Base-by-base conservation (phyloP, 768 basidiomycete genomes). In the Rubroboletus satanas region DNA sequence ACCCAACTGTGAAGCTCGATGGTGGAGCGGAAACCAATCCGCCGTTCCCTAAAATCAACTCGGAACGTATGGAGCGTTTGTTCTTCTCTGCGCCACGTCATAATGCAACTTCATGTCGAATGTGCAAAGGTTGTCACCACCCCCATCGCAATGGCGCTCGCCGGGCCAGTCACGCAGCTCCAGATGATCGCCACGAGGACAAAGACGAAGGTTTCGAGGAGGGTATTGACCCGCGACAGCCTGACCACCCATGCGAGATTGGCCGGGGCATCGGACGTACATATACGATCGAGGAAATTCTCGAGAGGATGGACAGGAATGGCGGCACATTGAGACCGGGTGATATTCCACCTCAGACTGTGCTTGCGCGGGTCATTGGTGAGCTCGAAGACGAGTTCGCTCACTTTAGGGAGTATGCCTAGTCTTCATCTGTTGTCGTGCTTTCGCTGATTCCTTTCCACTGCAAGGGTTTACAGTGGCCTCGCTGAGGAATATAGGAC, bases 361-460 rank as follows among this genome's bases (percentile, higher is more conserved):
- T 96, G 12, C 79, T 97, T 4, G 79, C 84, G 29, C 77, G 89
- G 4, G 92, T 97, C 11, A 74, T 98, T 31, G 70, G 87, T 56
- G 93, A 96, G 71, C 76, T 99, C 8, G 96, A 98, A 67, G 93
- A 93, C 57, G 96, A 99, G 66, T 98, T 98, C 65, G 83, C 83
- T 35, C 92, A 93, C 72, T 96, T 95, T 70, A 97, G 93, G 73
- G 85, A 88, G 97, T 98, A 60, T 29, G 84, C 75, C 41, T 39
- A 17, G 14, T 5, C 10, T 14, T 26, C 21, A 7, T 17, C n/a
- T 29, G 21, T 11, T 43, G 18, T 37, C 6, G 11, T n/a, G 1
- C n/a, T 50, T 39, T 11, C 4, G 3, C 60, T 69, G 28, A 71
- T 35, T 17, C 2, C 6, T 2, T 52, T 37, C 33, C 17, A 38